phyloP scores from a whole-genome alignment of 2,329 filamentous ascomycete species.

The Stagonosporopsis tanaceti region DNA sequence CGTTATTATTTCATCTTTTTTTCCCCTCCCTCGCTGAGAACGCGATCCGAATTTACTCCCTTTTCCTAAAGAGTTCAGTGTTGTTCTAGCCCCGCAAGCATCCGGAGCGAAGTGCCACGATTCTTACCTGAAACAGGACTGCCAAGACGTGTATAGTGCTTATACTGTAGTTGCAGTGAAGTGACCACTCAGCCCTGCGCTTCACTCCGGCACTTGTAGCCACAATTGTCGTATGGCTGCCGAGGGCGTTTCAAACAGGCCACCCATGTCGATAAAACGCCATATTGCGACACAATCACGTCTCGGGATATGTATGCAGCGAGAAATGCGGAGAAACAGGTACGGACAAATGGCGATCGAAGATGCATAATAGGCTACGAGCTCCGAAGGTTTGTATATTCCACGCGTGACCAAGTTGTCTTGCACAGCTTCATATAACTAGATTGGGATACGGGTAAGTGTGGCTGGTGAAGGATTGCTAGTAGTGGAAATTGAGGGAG shows the following conservation, averaged over 20 bases:
- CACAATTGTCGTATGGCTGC: not conserved
- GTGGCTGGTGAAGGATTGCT: constrained; percentile 8
- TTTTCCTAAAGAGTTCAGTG: not conserved
- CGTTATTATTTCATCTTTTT: not conserved
- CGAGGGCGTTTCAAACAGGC: constrained; percentile 4
- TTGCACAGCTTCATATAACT: constrained; percentile 8
- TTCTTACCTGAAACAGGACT: constrained; percentile 16
- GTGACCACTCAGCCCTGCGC: constrained; percentile 39
- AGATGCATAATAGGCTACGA: constrained; percentile 7
- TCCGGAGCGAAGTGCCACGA: constrained; percentile 2
- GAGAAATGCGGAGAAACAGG: constrained; percentile 11
- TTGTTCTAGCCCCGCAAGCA: constrained; percentile 6
- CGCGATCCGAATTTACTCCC: not conserved
- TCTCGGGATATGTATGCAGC: constrained; percentile 14
- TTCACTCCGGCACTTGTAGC: constrained; percentile 23
- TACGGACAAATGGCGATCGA: constrained; percentile 3
- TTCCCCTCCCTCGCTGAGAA: not conserved
- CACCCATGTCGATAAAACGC: not conserved
- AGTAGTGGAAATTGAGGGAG: constrained; percentile 29
- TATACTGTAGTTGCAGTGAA: constrained; percentile 24
- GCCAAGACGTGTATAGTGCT: constrained; percentile 35
- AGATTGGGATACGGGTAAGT: not conserved
- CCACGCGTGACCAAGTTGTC: constrained; percentile 5
- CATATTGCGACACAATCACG: not conserved
- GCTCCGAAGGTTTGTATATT: not conserved